A percentile compares a stretch with the other conserved stretches of the same genome.
Evolutionary conservation across 2,329 filamentous ascomycete genomes (phyloP).

Genomic region (Teratosphaeria destructans): DNA sequence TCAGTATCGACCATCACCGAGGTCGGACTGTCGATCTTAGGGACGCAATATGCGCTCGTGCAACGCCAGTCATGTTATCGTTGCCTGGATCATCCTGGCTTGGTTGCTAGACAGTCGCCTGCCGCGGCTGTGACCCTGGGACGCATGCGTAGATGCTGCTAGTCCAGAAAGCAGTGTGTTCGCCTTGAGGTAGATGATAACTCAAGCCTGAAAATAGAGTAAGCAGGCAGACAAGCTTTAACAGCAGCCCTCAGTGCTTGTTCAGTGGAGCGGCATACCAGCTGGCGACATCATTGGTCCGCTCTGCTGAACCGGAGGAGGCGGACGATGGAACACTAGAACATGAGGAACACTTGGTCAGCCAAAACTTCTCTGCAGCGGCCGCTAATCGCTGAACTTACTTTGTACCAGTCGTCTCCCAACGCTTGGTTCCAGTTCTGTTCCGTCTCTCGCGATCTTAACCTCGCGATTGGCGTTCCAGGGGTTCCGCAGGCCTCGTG

Average conservation of each 20-base stretch:
- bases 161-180: background rate
- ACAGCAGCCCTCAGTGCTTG: background rate
- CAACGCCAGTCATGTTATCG: background rate
- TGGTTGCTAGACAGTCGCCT: background rate
- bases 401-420: constrained; percentile 62
- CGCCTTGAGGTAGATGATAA: background rate
- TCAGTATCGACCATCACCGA: background rate
- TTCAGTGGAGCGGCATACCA: background rate
- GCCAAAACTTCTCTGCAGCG: background rate
- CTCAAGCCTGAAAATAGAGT: background rate
- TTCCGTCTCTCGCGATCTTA: constrained; percentile 91
- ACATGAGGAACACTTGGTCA: background rate
- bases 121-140: background rate
- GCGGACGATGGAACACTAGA: background rate
- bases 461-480: constrained; percentile 95
- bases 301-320: background rate
- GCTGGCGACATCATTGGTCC: background rate
- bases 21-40: background rate
- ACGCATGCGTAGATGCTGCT: background rate
- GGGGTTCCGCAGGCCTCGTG: constrained; percentile 75
- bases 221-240: background rate
- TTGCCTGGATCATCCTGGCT: background rate
- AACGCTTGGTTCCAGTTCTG: constrained; percentile 75
- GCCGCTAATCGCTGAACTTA: background rate
- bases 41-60: background rate